These are phyloP conservation scores for Keqinozyma sinolaborantium DNA, from an alignment of 1,139 yeast genomes.

Conservation along the genomic window DNA sequence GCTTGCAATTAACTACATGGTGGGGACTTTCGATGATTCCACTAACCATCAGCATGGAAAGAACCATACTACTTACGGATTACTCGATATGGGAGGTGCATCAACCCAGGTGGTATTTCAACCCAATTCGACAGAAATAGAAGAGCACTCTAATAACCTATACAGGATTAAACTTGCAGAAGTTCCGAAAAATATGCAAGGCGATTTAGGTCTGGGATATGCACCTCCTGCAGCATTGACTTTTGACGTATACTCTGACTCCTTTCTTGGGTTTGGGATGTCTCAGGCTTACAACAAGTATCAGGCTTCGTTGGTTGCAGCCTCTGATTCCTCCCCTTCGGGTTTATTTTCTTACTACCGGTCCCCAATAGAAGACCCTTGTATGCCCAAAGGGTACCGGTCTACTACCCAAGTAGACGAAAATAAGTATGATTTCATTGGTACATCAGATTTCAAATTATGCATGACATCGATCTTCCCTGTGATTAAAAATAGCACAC, in stretches of 20 bases:
- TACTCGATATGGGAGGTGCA: constrained; percentile 87
- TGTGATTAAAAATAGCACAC: constrained; percentile 39
- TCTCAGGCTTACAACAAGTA: constrained; percentile 61
- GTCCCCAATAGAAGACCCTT: constrained; percentile 51
- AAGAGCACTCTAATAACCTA: constrained; percentile 53
- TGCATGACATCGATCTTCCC: constrained; percentile 56
- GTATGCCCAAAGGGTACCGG: constrained; percentile 51
- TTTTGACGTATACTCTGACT: constrained; percentile 62
- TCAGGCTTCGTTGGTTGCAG: constrained; percentile 33
- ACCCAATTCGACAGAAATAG: constrained; percentile 56
- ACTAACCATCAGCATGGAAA: constrained; percentile 47
- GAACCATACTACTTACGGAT: constrained; percentile 62
- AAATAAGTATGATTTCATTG: constrained; percentile 38
- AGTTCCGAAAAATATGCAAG: constrained; percentile 17
- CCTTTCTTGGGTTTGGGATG: constrained; percentile 77
- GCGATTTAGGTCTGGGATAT: constrained; percentile 4
- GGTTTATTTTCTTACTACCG: constrained; percentile 14
- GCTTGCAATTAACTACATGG: constrained; percentile 70
- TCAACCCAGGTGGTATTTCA: constrained; percentile 81
- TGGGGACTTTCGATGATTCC: constrained; percentile 55
- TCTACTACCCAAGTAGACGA: constrained; percentile 20
- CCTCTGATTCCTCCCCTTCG: constrained; percentile 8
- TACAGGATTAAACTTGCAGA: constrained; percentile 48
- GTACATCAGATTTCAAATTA: constrained; percentile 55
- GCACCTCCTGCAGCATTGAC: constrained; percentile 18